phyloP scores from a whole-genome alignment of 352 stramenopile genomes.

The Pythium phragmiticola region DNA sequence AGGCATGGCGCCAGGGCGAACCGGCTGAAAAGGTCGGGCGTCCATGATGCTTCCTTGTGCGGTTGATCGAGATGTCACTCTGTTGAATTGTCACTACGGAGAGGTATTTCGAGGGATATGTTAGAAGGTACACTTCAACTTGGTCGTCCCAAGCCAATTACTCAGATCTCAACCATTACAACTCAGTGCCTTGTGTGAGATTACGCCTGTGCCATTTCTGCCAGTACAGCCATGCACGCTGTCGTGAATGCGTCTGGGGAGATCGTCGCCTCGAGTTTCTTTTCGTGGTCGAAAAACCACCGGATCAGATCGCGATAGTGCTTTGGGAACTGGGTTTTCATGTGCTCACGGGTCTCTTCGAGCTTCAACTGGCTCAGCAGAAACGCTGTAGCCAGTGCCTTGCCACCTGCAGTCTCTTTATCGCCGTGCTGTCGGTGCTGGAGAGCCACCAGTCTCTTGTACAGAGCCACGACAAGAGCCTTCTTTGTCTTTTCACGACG shows the following conservation, averaged over 20 bases:
- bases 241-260: conserved; percentile 34
- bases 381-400: conserved; percentile 42
- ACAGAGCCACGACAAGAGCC: conserved; percentile 42
- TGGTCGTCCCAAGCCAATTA: no score
- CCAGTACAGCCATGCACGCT: conserved; percentile 43
- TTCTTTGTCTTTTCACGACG: conserved; percentile 67
- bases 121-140: conserved; percentile 1
- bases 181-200: no score
- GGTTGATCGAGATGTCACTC: background rate
- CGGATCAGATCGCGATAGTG: conserved; percentile 62
- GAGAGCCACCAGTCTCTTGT: conserved; percentile 53
- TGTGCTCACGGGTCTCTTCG: conserved; percentile 43
- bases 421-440: conserved; percentile 48
- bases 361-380: conserved; percentile 45
- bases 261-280: conserved; percentile 36
- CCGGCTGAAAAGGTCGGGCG: background rate
- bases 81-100: background rate
- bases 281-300: conserved; percentile 38
- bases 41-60: background rate
- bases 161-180: no score
- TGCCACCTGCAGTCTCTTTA: conserved; percentile 27
- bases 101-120: background rate
- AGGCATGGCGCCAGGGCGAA: background rate
- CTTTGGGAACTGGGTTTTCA: conserved; percentile 48
- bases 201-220: conserved; percentile 18